phyloP scores from a whole-genome alignment of 2,329 filamentous ascomycete species.

The Aspergillus ochraceus region DNA sequence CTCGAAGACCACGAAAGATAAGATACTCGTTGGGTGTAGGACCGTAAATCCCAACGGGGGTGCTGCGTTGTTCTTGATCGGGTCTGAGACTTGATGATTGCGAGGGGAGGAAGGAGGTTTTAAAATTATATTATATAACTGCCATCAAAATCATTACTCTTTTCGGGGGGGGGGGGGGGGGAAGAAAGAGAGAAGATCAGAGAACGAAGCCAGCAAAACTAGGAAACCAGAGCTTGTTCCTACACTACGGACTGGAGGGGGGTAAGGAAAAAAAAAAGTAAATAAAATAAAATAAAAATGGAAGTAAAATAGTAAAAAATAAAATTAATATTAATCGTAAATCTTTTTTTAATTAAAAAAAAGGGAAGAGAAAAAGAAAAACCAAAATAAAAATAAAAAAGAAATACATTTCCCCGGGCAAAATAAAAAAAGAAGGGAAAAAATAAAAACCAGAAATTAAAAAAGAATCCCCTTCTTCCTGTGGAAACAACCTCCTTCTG shows the following conservation, averaged over 20 bases:
- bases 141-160: conserved; percentile 7
- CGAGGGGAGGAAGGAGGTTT: not conserved
- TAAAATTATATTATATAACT: not conserved
- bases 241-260: not conserved
- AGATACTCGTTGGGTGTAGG: not conserved
- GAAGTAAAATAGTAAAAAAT: not conserved
- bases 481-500: not conserved
- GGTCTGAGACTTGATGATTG: not conserved
- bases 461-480: not conserved
- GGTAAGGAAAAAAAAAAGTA: not conserved
- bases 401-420: not conserved
- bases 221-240: not conserved
- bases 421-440: not conserved
- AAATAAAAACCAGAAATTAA: not conserved
- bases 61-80: not conserved
- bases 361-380: not conserved
- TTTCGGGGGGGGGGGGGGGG: conserved; percentile 6
- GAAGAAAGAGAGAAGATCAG: not conserved
- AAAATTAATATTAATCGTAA: not conserved
- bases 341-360: not conserved
- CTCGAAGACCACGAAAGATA: not conserved
- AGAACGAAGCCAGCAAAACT: conserved; percentile 4
- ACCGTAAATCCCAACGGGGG: not conserved
- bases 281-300: conserved; percentile 4
- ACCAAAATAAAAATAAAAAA: not conserved